Evolutionary conservation across 805 yeast genomes (phyloP).

Genomic region (Dipodascus geniculatus): DNA sequence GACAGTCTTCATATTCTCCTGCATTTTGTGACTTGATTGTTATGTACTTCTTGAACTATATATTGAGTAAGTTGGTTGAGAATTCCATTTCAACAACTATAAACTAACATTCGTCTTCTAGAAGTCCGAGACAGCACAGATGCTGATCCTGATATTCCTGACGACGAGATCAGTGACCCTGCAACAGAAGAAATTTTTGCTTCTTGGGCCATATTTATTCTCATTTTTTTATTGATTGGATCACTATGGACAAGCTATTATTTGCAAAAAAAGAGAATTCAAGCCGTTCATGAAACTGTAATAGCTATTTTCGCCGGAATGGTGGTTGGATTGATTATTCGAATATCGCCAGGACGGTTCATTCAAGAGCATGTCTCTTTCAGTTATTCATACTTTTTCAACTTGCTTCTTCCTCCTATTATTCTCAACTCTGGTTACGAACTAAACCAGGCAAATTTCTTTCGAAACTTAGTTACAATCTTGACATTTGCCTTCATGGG

Average conservation of each 20-base stretch:
- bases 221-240: slow-evolving; percentile 64
- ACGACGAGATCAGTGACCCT: slow-evolving; percentile 60
- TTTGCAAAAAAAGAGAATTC: slow-evolving; percentile 79
- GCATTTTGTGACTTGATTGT: no score
- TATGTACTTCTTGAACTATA: no score
- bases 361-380: slow-evolving; percentile 95
- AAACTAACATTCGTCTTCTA: neutral
- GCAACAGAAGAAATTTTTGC: slow-evolving; percentile 90
- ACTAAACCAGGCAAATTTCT: slow-evolving; percentile 89
- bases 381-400: slow-evolving; percentile 89
- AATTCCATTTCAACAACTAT: no score
- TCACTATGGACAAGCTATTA: slow-evolving; percentile 95
- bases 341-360: slow-evolving; percentile 91
- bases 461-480: slow-evolving; percentile 82
- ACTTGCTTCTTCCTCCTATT: slow-evolving; percentile 88
- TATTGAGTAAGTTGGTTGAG: no score
- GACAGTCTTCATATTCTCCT: no score
- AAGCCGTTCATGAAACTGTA: slow-evolving; percentile 96
- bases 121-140: slow-evolving; percentile 27
- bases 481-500: slow-evolving; percentile 95
- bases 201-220: slow-evolving; percentile 92
- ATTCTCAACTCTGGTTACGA: slow-evolving; percentile 97
- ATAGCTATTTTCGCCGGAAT: slow-evolving; percentile 92
- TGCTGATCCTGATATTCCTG: slow-evolving; percentile 26
- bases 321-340: slow-evolving; percentile 84